A percentile compares a stretch with the other conserved stretches of the same genome.
These are phyloP conservation scores for Jacaranda mimosifolia DNA, from an alignment of 257 asterid species.

Conservation along the genomic window DNA sequence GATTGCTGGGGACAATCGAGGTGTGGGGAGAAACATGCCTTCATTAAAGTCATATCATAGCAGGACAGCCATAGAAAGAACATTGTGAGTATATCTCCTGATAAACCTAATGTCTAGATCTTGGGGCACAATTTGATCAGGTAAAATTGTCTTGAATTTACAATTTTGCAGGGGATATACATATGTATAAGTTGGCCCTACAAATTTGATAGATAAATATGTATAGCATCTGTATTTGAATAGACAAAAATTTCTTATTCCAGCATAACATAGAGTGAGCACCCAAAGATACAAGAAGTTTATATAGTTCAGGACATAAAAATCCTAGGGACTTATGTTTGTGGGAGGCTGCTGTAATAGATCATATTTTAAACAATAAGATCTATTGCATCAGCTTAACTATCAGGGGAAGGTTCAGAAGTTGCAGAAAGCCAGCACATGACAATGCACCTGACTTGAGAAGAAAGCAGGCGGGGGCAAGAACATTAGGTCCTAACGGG, in stretches of 20 bases:
- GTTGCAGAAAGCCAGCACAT: constrained; percentile 30
- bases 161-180: constrained; percentile 63
- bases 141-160: constrained; percentile 11
- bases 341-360: constrained; percentile 12
- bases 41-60: too few species aligned
- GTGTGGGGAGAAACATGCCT: too few species aligned
- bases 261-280: background rate
- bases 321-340: constrained; percentile 2
- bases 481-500: constrained; percentile 37
- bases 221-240: too few species aligned
- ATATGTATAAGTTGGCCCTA: too few species aligned
- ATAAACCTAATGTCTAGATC: constrained; percentile 16
- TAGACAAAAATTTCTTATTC: too few species aligned
- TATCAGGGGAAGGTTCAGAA: background rate
- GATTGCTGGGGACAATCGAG: too few species aligned
- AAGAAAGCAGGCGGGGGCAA: background rate
- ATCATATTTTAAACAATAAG: constrained; percentile 7
- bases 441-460: constrained; percentile 34
- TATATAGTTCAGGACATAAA: background rate
- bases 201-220: constrained; percentile 24
- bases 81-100: too few species aligned
- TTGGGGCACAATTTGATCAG: background rate
- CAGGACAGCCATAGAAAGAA: too few species aligned
- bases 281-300: constrained; percentile 15
- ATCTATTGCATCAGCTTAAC: constrained; percentile 10